Conservation (phyloP, 1,284 basidiomycete genomes). For the Cutaneotrichosporon spelunceum region DNA sequence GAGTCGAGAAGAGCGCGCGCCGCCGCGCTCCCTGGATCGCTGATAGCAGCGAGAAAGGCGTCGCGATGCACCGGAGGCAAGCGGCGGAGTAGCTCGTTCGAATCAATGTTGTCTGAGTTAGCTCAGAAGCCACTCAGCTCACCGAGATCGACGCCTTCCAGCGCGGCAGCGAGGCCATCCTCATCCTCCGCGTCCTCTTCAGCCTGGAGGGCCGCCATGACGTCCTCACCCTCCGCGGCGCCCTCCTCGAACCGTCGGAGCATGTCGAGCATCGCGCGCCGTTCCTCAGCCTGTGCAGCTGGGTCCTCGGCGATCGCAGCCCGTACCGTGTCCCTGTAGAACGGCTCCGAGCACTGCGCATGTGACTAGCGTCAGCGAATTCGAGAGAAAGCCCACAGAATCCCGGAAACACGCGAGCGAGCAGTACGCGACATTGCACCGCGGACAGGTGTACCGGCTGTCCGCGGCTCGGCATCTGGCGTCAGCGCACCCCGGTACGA, state of each 20-base stretch:
- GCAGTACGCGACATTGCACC: conserved; percentile 51
- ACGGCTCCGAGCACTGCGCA: conserved; percentile 51
- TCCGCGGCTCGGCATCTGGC: conserved; percentile 44
- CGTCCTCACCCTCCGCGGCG: conserved; percentile 33
- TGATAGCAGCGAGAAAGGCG: conserved; percentile 41
- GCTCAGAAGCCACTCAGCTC: conserved; percentile 16
- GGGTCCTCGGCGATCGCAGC: conserved; percentile 41
- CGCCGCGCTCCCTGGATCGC: conserved; percentile 40
- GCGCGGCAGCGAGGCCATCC: conserved; percentile 29
- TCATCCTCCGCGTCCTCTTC: conserved; percentile 35
- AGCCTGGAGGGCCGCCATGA: conserved; percentile 25
- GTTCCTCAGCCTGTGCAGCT: conserved; percentile 38
- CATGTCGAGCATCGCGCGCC: conserved; percentile 49
- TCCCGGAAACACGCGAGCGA: conserved; percentile 47
- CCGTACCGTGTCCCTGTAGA: conserved; percentile 45
- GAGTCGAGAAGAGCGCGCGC: conserved; percentile 36
- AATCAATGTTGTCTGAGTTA: conserved; percentile 43
- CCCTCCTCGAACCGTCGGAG: conserved; percentile 45
- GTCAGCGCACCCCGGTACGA: conserved; percentile 1
- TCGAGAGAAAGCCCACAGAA: conserved; percentile 30
- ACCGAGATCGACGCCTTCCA: conserved; percentile 46
- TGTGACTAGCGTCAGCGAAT: conserved; percentile 33
- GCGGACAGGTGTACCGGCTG: conserved; percentile 49
- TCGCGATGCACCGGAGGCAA: conserved; percentile 44
- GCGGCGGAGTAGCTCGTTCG: conserved; percentile 46